Evolutionary conservation across 2,329 filamentous ascomycete species (phyloP).

Genomic region (Phyllosticta citriasiana): DNA sequence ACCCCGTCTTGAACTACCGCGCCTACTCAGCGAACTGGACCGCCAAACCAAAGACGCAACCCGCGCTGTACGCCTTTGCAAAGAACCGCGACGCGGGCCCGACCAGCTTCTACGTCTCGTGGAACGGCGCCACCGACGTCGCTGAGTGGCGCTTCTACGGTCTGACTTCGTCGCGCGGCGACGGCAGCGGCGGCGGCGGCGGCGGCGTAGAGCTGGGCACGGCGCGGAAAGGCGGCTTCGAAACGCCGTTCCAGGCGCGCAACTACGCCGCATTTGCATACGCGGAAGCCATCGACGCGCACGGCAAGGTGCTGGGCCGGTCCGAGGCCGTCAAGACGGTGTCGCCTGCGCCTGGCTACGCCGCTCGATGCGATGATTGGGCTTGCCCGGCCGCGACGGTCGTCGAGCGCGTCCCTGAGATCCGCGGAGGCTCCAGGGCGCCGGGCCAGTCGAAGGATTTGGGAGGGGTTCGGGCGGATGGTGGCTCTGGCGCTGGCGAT

Average conservation of each 20-base stretch:
- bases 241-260: slow-evolving; percentile 2
- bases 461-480: background rate
- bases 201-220: background rate
- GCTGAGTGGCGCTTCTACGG: slow-evolving; percentile 5
- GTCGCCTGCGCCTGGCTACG: slow-evolving; percentile 4
- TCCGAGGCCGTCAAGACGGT: slow-evolving; percentile 5
- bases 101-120: slow-evolving; percentile 2
- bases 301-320: slow-evolving; percentile 1
- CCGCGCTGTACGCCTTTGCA: slow-evolving; percentile 15
- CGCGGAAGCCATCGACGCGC: slow-evolving; percentile 5
- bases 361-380: slow-evolving; percentile 4
- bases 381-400: slow-evolving; percentile 7
- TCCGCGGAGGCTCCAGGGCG: background rate
- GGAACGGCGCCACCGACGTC: slow-evolving; percentile 11
- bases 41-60: slow-evolving; percentile 1
- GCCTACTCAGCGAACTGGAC: slow-evolving; percentile 10
- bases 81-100: slow-evolving; percentile 19
- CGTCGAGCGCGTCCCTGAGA: background rate
- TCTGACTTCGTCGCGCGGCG: background rate
- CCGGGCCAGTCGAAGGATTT: background rate
- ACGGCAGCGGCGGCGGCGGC: background rate
- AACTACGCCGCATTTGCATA: background rate
- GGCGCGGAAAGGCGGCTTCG: slow-evolving; percentile 4
- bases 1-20: slow-evolving; percentile 16
- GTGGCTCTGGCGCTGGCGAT: background rate